These are phyloP conservation scores for Chlamydomonas sp. DNA, from an alignment of 139 green algal species.

Conservation along the genomic window DNA sequence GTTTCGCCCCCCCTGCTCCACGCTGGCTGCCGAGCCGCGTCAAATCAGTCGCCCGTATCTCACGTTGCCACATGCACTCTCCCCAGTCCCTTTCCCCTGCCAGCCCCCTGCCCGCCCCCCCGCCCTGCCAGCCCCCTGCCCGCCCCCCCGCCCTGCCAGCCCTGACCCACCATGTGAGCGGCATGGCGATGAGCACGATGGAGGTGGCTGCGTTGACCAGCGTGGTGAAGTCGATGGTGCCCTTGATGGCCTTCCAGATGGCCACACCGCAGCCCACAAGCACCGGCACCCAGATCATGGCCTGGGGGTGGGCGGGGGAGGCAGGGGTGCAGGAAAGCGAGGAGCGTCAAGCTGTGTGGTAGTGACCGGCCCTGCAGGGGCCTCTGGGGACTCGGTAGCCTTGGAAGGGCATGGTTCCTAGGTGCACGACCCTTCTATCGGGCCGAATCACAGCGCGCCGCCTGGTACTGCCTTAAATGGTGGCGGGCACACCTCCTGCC, in stretches of 20 bases:
- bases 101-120: neutral
- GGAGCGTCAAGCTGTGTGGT: neutral
- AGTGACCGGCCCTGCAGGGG: no score
- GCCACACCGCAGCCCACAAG: slow-evolving; percentile 38
- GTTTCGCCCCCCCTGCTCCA: no score
- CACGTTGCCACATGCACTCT: no score
- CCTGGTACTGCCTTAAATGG: no score
- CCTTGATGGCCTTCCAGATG: slow-evolving; percentile 40
- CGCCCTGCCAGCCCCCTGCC: neutral
- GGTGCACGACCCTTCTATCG: no score
- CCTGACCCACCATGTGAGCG: slow-evolving; percentile 42
- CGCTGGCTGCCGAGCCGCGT: no score
- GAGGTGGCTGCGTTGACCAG: slow-evolving; percentile 15
- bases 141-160: neutral
- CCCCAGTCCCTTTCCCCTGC: no score
- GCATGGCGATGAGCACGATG: slow-evolving; percentile 51
- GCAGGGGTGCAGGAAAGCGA: neutral
- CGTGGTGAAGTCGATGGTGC: slow-evolving; percentile 51
- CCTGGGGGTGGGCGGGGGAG: neutral
- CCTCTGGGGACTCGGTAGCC: no score
- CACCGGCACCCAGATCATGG: slow-evolving; percentile 50
- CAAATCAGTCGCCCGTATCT: no score
- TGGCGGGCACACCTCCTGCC: no score
- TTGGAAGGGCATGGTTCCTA: no score
- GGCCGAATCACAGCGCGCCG: no score